Evolutionary conservation across 352 stramenopile species (phyloP), one percentile per base, ranked within the genome.

Genomic region (Globisporangium nodosum): DNA sequence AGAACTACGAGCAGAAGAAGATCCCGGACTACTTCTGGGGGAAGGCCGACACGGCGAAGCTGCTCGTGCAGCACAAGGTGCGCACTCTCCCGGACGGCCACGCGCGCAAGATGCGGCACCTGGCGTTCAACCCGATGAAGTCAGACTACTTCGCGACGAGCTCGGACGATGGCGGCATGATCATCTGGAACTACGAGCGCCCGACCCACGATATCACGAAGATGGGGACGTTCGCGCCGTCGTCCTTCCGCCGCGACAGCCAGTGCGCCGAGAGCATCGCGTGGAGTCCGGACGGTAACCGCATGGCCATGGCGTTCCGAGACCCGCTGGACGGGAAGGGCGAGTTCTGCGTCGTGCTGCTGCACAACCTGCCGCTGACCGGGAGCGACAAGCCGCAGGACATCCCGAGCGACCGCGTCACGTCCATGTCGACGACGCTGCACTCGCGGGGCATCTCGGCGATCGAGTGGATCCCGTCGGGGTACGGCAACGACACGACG

Each of bases 21-120:
- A 78, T 80, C 66, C 79, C 73, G 3, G 85, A 94, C 58, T 52
- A 87, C 49, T 93, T 95, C 58, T 93, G 83, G 83, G 77, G 81
- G 31, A 83, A 78, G 33, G 78, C 78, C 8, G 62, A 71, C 13
- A 75, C 69, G 4, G 68, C 78, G 20, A 92, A 95, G 60, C 62
- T 93, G 40, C 63, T 95, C 35, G 70, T 74, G 27, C 84, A 91
- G 52, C 71, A 87, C 35, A 77, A 78, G 20, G 83, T 85, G 42
- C 71, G 66, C 16, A 69, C 73, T 16, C 70, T 93, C 49, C 71
- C 78, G 0, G 85, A 95, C 57, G 76, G 71, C 12, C 86, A 81
- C 50, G 54, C 52, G 43, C 81, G 83, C 24, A 95, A 95, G 52
- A 68, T 80, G 1, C 77, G 85, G 11, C 78, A 90, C 57, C 61